Evolutionary conservation across 106 monocot genomes (phyloP), one percentile per base, ranked within the genome.

Genomic region (Dioscorea dumetorum): DNA sequence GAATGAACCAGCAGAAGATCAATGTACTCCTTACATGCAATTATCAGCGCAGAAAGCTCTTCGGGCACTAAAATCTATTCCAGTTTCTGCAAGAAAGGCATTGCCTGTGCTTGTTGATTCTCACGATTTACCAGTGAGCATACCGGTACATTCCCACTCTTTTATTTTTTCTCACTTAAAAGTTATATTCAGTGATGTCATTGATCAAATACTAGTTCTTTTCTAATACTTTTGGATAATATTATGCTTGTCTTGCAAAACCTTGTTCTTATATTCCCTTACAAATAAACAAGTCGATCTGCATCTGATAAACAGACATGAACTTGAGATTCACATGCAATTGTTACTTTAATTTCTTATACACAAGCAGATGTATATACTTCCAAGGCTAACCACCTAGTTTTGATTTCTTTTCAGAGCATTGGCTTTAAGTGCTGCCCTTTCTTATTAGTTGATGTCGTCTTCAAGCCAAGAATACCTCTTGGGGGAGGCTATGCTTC

Each of bases 401-500:
- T 63, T 71, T 9, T 62, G 59, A 50, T 33, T 48, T 65, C 8
- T 28, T 70, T 77, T 51, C 86, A 97, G 97, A 87, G 77, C 64
- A 78, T 97, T 69, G 58, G 78, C 65, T 97, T 92, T 77, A 82
- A 78, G 57, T 66, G 80, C 35, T 97, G 89, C 60, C 89, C 91
- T 57, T 66, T 50, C 61, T 59, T 92, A 35, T 63, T 52, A 24
- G 58, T 78, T 33, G 70, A n/a, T 49, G 76, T 68, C 60, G 66
- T 73, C 41, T 97, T 92, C 73, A 76, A 41, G 34, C 97, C 97
- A 67, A 83, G 85, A 73, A 84, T 97, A 35, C 92, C 92, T 10
- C 86, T 97, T 77, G 97, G 97, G 74, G 92, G 97, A 62, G 97
- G 97, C 62, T 85, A 82, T 64, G 81, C 74, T 70, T 97, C 89